Conservation (phyloP, 768 basidiomycete genomes). For the Daedalea quercina region DNA sequence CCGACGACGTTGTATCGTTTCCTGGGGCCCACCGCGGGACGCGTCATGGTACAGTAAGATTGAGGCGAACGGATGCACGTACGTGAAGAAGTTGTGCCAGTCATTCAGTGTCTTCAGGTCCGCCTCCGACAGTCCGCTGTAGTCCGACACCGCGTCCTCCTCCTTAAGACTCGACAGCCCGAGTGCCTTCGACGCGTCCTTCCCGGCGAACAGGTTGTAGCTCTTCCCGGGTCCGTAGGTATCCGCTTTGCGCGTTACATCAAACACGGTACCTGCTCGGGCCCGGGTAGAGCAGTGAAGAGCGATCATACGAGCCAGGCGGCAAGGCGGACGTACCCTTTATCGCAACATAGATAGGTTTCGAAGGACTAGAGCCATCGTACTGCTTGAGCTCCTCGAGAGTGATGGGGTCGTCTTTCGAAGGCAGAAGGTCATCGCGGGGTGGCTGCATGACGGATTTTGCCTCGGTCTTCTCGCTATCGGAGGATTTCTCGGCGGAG, state of each 20-base stretch:
- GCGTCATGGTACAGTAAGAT: background rate
- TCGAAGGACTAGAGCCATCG: constrained; percentile 57
- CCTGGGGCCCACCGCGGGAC: constrained; percentile 36
- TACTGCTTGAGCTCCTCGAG: constrained; percentile 58
- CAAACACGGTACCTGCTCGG: constrained; percentile 68
- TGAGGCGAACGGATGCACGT: background rate
- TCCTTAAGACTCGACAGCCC: constrained; percentile 84
- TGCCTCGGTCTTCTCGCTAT: background rate
- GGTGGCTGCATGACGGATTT: constrained; percentile 73
- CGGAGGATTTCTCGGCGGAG: background rate
- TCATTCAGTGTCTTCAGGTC: constrained; percentile 80
- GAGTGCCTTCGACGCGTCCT: constrained; percentile 85
- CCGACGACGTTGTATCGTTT: constrained; percentile 90
- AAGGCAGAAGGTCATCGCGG: constrained; percentile 51
- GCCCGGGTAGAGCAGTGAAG: background rate
- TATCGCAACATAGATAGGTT: constrained; percentile 88
- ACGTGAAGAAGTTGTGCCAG: constrained; percentile 87
- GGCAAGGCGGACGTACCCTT: constrained; percentile 56
- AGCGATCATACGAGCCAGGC: background rate
- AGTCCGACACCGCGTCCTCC: constrained; percentile 86
- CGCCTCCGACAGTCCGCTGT: constrained; percentile 61
- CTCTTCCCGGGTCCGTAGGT: constrained; percentile 82
- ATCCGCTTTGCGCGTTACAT: constrained; percentile 78
- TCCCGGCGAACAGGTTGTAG: constrained; percentile 87
- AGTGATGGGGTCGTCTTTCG: constrained; percentile 77